Base-by-base conservation (phyloP, 2,329 filamentous ascomycete genomes). In the Fusarium avenaceum region DNA sequence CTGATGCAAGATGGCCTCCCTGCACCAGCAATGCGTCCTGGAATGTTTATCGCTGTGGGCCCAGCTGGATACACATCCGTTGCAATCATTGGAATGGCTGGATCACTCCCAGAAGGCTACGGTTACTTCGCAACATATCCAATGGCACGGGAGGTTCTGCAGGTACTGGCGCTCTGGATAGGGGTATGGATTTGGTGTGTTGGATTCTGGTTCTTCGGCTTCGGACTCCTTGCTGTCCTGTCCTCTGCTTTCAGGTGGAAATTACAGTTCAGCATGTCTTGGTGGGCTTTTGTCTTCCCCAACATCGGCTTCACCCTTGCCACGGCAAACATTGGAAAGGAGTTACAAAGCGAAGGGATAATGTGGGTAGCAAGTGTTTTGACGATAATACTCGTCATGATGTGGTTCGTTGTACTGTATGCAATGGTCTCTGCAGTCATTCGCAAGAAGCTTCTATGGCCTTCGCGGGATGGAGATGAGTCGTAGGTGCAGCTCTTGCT, bases 281-380 rank as follows among this genome's bases (percentile, higher is more conserved):
- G 73, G 73, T 75, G 73, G 72, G 70, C 73, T 8, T 63, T 75
- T 42, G 65, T 75, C 8, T 75, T 75, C n/a, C 72, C 73, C 7
- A 75, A 74, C n/a, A 60, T 75, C 7, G 73, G 73, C 7, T 75
- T 73, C 20, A 64, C 67, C 1, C 58, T 75, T 11, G 73, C 72
- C 5, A 75, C 73, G 4, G 70, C 48, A 1, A 56, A 43, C n/a
- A 75, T 75, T 9, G 71, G 72, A 1, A 44, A 75, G 24, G 66
- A 74, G 26, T 45, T 75, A n/a, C 63, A 69, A 4, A 74, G 71
- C n/a, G 49, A 57, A 22, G 68, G 45, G 4, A 70, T 75, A 15
- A 42, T 69, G 24, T 75, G 72, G 71, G 69, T 75, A 4, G 63
- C 71, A 15, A 75, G 62, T 33, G 60, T 15, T 14, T 67, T 74